phyloP scores from a whole-genome alignment of 2,329 filamentous ascomycete genomes.

The Colletotrichum acutatum region DNA sequence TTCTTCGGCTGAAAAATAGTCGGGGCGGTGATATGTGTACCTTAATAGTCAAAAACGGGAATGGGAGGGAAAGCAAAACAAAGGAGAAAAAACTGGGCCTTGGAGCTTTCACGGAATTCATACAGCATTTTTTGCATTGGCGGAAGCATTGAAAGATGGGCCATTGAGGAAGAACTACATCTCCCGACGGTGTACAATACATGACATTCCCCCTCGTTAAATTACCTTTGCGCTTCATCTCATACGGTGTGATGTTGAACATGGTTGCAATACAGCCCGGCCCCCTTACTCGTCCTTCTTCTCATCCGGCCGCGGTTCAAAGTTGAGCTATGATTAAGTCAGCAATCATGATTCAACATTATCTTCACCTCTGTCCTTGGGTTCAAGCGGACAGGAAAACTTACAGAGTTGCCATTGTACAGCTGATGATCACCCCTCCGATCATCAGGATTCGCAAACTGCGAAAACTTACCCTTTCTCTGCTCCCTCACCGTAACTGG shows the following conservation, averaged over 20 bases:
- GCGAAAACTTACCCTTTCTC: slow-evolving; percentile 41
- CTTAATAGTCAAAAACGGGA: slow-evolving; percentile 20
- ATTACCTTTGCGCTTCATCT: background rate
- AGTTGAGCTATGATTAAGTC: slow-evolving; percentile 67
- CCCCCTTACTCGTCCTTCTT: slow-evolving; percentile 46
- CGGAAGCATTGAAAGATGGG: slow-evolving; percentile 15
- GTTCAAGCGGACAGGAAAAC: slow-evolving; percentile 41
- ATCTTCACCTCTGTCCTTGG: background rate
- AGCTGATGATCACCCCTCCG: slow-evolving; percentile 73
- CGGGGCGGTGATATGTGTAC: slow-evolving; percentile 13
- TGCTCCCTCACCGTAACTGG: slow-evolving; percentile 41
- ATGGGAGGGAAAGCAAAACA: slow-evolving; percentile 16
- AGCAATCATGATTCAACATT: slow-evolving; percentile 38
- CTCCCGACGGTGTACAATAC: slow-evolving; percentile 35
- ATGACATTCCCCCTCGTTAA: slow-evolving; percentile 33
- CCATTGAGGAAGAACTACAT: slow-evolving; percentile 14
- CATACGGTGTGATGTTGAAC: too few species aligned
- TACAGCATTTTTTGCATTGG: slow-evolving; percentile 10
- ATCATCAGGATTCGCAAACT: slow-evolving; percentile 63
- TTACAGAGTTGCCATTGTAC: slow-evolving; percentile 92
- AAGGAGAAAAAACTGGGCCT: background rate
- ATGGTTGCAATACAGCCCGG: background rate
- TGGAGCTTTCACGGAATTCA: slow-evolving; percentile 6
- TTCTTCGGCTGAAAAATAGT: too few species aligned
- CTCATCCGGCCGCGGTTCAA: slow-evolving; percentile 72